Base-by-base conservation (phyloP, 83 land plant genomes). In the Larix sibirica region DNA sequence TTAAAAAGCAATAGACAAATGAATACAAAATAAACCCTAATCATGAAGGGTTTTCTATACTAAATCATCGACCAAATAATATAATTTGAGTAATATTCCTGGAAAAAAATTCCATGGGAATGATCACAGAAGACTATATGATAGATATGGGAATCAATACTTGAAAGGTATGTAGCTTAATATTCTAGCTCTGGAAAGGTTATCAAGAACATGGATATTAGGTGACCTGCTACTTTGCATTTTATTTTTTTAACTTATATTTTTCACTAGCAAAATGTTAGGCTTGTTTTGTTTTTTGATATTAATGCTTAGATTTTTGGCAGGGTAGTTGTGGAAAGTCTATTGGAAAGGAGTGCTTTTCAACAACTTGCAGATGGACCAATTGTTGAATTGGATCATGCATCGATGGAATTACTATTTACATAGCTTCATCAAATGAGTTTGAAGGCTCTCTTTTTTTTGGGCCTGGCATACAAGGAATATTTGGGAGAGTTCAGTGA, bases 291-390 rank as follows among this genome's bases (percentile, higher is more conserved):
- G 62, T 10, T 84, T 26, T 26, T 9, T 61, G 18, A 23, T 69
- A 47, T 77, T 56, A 73, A 73, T 42, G 50, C 44, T 24, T 42
- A 44, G 5, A 23, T 58, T 68, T 63, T 73, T 63, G 62, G 36
- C 87, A 96, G 98, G 98, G 98, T 70, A 28, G 97, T 97, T 77
- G 93, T 93, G 77, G 98, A 96, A 87, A 94, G 86, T 89, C 33
- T 96, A 40, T 47, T 96, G 80, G 98, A 96, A 80, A 86, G 98
- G 23, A 84, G 91, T 80, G 79, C 90, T 0, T 75, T 81, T 65
- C 86, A 91, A 78, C 97, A 91, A 67, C 89, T 94, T 40, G 80
- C 82, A 16, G 94, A 94, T 89, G 97, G 97, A 60, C 82, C 92
- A 2, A 82, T 96, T 83, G 87, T 87, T 58, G 84, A 85, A 47